Evolutionary conservation across 1,139 yeast species (phyloP).

Genomic region (Petasospora fabianii): DNA sequence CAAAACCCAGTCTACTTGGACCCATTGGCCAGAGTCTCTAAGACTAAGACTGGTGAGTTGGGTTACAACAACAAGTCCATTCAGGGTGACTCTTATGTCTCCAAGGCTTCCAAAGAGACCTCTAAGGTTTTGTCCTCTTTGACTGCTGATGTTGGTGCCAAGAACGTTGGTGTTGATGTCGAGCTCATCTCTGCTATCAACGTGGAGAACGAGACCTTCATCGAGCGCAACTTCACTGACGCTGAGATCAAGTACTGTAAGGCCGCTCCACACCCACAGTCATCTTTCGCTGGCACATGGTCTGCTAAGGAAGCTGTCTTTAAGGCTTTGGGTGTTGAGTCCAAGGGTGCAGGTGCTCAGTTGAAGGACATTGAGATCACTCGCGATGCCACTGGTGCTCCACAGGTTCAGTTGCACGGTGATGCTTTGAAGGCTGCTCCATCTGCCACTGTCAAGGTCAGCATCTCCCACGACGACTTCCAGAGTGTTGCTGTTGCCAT

Average conservation of each 20-base stretch:
- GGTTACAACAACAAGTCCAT: conserved; percentile 44
- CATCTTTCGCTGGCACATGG: conserved; percentile 98
- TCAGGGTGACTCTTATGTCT: conserved; percentile 36
- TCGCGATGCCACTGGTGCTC: conserved; percentile 77
- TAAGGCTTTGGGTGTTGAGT: conserved; percentile 86
- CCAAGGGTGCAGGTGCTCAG: conserved; percentile 94
- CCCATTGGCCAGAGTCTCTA: conserved; percentile 67
- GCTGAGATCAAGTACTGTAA: conserved; percentile 77
- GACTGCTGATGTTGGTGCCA: conserved; percentile 49
- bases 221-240: conserved; percentile 86
- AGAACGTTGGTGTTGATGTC: conserved; percentile 96
- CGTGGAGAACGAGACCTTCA: conserved; percentile 79
- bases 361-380: conserved; percentile 84
- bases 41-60: conserved; percentile 47
- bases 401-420: conserved; percentile 73
- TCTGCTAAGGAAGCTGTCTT: conserved; percentile 98
- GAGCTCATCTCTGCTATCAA: conserved; percentile 82
- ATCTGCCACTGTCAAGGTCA: conserved; percentile 70
- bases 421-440: conserved; percentile 72
- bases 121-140: conserved; percentile 40
- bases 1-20: conserved; percentile 91
- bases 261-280: conserved; percentile 69
- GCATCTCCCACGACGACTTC: conserved; percentile 93
- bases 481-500: conserved; percentile 98
- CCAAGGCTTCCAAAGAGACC: conserved; percentile 37